phyloP scores from a whole-genome alignment of 2,329 filamentous ascomycete genomes.

The Drechslerella dactyloides region DNA sequence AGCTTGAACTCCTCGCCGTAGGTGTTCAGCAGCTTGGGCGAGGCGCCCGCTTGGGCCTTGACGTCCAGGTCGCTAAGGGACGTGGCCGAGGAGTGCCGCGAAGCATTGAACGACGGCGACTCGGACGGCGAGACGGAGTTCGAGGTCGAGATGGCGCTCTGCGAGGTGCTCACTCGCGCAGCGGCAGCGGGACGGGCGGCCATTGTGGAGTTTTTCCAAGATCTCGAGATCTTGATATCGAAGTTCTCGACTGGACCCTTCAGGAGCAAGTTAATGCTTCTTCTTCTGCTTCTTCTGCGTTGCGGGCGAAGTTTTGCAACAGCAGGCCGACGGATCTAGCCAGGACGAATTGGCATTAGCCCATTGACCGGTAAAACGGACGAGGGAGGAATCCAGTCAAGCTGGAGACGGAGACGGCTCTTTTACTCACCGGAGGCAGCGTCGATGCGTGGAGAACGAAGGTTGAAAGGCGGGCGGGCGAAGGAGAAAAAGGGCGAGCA shows the following conservation, averaged over 20 bases:
- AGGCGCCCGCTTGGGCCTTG: conserved; percentile 60
- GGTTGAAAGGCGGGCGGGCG: conserved; percentile 3
- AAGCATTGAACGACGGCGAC: conserved; percentile 61
- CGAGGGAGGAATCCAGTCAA: conserved; percentile 3
- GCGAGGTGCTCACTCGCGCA: conserved; percentile 58
- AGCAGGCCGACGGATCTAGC: conserved; percentile 20
- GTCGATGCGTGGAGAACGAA: conserved; percentile 3
- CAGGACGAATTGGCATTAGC: conserved; percentile 18
- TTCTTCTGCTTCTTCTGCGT: not conserved
- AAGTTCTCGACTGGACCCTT: not conserved
- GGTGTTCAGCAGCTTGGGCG: conserved; percentile 73
- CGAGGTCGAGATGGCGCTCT: conserved; percentile 64
- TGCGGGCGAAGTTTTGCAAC: conserved; percentile 22
- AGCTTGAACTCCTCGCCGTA: conserved; percentile 94
- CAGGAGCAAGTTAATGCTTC: not conserved
- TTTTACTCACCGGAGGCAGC: not conserved
- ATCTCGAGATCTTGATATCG: not conserved
- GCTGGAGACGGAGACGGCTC: not conserved
- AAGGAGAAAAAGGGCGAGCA: conserved; percentile 9
- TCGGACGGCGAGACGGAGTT: conserved; percentile 66
- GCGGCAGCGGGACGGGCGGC: conserved; percentile 38
- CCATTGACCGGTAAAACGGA: conserved; percentile 28
- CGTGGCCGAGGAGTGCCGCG: conserved; percentile 75
- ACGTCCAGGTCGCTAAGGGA: conserved; percentile 86
- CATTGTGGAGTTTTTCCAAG: conserved; percentile 14